Evolutionary conservation across 2,329 filamentous ascomycete genomes (phyloP).

Genomic region (Paraphaeosphaeria sporulosa): DNA sequence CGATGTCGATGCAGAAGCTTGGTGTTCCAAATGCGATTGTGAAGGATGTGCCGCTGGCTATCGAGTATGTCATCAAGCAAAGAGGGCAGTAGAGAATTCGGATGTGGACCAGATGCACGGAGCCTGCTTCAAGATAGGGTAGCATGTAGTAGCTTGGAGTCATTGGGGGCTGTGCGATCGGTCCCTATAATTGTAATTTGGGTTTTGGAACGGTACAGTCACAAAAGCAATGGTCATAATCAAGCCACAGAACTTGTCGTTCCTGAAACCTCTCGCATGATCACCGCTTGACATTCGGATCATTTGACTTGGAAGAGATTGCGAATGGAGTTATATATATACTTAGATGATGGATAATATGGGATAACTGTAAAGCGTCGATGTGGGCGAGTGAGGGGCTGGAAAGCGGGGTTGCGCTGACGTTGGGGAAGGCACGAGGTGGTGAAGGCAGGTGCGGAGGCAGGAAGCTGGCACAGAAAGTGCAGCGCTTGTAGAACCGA

Average conservation of each 20-base stretch:
- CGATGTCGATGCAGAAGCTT: constrained; percentile 70
- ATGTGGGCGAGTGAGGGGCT: not conserved
- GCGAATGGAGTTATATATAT: not conserved
- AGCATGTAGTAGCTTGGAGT: not conserved
- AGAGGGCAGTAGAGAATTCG: constrained; percentile 4
- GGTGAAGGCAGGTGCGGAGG: not conserved
- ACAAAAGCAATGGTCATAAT: too few species aligned
- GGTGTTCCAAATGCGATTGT: constrained; percentile 58
- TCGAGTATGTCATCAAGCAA: constrained; percentile 22
- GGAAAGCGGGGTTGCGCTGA: not conserved
- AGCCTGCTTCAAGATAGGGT: not conserved
- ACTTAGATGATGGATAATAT: not conserved
- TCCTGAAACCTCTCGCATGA: not conserved
- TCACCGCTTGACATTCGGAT: constrained; percentile 1
- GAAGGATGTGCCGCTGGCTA: constrained; percentile 29
- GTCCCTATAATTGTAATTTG: too few species aligned
- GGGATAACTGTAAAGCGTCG: not conserved
- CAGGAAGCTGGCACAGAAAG: too few species aligned
- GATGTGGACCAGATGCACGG: not conserved
- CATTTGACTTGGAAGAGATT: not conserved
- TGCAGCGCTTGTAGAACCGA: too few species aligned
- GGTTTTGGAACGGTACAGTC: too few species aligned
- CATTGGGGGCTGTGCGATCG: too few species aligned
- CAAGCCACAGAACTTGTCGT: too few species aligned
- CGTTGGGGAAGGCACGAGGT: not conserved